phyloP scores from a whole-genome alignment of 805 yeast genomes.

The Candida easanensis region DNA sequence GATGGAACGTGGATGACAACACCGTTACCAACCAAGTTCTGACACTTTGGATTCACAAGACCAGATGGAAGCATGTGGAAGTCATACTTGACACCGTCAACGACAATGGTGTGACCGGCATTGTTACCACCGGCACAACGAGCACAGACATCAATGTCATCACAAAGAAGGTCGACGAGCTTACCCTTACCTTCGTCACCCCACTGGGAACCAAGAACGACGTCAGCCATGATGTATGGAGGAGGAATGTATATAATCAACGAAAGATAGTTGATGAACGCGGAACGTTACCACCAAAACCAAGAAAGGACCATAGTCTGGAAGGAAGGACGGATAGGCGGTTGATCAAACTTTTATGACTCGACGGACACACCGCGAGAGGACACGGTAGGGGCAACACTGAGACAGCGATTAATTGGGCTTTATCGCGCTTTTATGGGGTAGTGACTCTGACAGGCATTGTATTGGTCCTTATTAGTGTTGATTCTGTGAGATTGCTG shows the following conservation, averaged over 20 bases:
- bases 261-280: constrained; percentile 16
- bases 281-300: constrained; percentile 17
- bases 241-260: constrained; percentile 5
- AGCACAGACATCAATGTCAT: constrained; percentile 93
- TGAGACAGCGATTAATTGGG: neutral
- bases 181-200: constrained; percentile 99
- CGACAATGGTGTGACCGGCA: constrained; percentile 99
- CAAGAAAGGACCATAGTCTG: neutral
- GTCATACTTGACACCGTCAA: constrained; percentile 82
- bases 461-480: no score
- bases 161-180: constrained; percentile 92
- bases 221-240: constrained; percentile 42
- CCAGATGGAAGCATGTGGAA: constrained; percentile 99
- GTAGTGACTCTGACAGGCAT: neutral
- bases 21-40: constrained; percentile 90
- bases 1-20: constrained; percentile 96
- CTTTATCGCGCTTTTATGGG: neutral
- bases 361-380: neutral
- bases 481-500: no score
- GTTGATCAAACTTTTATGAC: neutral
- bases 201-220: constrained; percentile 98
- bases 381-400: neutral
- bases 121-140: constrained; percentile 99
- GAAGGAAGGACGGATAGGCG: neutral
- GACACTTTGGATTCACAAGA: constrained; percentile 89